Percentiles rank a stretch among this genome's conserved stretches.
Conservation (phyloP, 2,329 filamentous ascomycete genomes). For the Mycosphaerella sp. region DNA sequence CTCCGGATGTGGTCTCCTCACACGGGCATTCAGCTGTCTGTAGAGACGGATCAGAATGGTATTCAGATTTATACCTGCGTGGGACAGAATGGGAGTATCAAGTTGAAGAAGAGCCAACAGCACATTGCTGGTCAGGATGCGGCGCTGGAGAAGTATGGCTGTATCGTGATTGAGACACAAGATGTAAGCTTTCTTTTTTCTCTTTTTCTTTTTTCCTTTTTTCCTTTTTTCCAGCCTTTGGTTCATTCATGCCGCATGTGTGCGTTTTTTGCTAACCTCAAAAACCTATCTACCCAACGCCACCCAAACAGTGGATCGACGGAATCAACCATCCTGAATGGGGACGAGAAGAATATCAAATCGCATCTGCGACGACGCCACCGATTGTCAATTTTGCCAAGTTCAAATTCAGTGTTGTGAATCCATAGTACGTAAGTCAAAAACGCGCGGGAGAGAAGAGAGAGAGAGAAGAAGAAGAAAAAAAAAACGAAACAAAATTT, state of each 20-base stretch:
- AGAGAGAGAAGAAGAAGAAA: no score
- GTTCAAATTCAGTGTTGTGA: slow-evolving; percentile 19
- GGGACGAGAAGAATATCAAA: slow-evolving; percentile 55
- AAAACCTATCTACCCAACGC: no score
- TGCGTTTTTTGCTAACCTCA: no score
- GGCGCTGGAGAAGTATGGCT: slow-evolving; percentile 59
- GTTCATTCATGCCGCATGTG: no score
- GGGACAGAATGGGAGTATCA: slow-evolving; percentile 30
- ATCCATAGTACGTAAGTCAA: slow-evolving; percentile 1
- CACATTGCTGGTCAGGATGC: slow-evolving; percentile 22
- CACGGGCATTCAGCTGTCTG: not conserved
- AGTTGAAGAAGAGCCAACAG: slow-evolving; percentile 30
- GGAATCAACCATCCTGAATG: slow-evolving; percentile 92
- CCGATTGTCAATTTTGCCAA: slow-evolving; percentile 22
- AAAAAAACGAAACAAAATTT: not conserved
- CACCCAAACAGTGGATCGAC: slow-evolving; percentile 60
- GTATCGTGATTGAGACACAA: slow-evolving; percentile 68
- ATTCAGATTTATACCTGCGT: slow-evolving; percentile 32
- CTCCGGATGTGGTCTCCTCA: slow-evolving; percentile 21
- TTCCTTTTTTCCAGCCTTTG: no score
- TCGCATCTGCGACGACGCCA: slow-evolving; percentile 32
- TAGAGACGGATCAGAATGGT: slow-evolving; percentile 19
- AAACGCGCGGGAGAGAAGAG: no score
- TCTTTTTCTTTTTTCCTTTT: no score
- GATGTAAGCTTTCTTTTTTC: slow-evolving; percentile 14